Base-by-base conservation (phyloP, 2,329 filamentous ascomycete species). In the Alternaria consortialis region DNA sequence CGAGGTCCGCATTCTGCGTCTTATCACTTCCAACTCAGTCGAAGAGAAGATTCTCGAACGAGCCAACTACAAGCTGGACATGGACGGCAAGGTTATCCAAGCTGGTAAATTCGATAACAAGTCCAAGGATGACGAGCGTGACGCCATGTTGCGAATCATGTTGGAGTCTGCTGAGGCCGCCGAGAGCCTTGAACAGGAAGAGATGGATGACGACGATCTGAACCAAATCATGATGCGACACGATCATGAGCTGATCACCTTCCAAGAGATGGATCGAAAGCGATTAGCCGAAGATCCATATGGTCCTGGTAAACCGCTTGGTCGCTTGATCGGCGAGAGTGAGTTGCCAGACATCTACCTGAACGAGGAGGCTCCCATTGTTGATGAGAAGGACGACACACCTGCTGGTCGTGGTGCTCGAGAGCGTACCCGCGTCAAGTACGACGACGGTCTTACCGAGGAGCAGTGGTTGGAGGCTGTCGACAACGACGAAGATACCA, bases 71-170 rank as follows among this genome's bases (percentile, higher is more conserved):
- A 99, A 99, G 86, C 87, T 99, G 67, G 94, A 98, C 79, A 97
- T 99, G 91, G 95, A 99, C 76, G 94, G 95, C 83, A 99, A 99
- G 81, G 94, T 99, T 76, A 99, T 99, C 71, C 95, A 99, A 78
- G 95, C 95, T 61, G 95, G 95, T 88, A 96, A 97, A 77, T 99
- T 99, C 82, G 95, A 99, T 72, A 98, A 99, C 83, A 99, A 98
- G 77, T 99, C 95, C 1, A 98, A 95, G 0, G 95, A 97, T 78
- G 97, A 97, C 56, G 95, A 99, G 80, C 92, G 95, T 85, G 95
- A 99, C 75, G 94, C 95, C 43, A 94, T 99, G 88, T 84, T 99
- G 70, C 90, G 95, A 73, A 96, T 96, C 50, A 88, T 99, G 74
- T 85, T 99, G 62, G 95, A 99, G 78, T 91, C 90, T 60, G 88